Percentiles rank a stretch among this genome's conserved stretches.
These are phyloP conservation scores for Platismatia glauca DNA, from an alignment of 495 filamentous ascomycete species.

Conservation along the genomic window DNA sequence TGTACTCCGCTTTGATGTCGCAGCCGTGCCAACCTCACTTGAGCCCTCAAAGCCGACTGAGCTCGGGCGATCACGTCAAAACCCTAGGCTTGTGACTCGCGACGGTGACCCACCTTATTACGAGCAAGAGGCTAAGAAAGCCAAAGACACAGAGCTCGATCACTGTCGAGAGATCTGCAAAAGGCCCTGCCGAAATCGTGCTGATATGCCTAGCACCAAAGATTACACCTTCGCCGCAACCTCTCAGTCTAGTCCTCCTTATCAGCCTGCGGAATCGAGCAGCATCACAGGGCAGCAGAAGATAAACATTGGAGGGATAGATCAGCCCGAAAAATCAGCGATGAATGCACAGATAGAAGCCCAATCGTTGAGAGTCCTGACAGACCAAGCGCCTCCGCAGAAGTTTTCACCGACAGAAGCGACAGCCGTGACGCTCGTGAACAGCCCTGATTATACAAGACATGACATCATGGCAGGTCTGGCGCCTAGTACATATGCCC, in stretches of 20 bases:
- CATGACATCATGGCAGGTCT: not conserved
- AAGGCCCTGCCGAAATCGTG: not conserved
- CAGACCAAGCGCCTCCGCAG: not conserved
- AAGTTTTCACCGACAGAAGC: not conserved
- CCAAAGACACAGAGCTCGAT: conserved; percentile 6
- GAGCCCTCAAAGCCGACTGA: conserved; percentile 1
- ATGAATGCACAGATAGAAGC: not conserved
- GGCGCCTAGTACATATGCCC: not conserved
- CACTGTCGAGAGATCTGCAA: conserved; percentile 11
- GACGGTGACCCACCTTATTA: conserved; percentile 12
- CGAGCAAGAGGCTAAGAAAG: conserved; percentile 9
- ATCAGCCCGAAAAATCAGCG: not conserved
- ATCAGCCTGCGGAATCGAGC: not conserved
- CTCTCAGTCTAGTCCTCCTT: not conserved
- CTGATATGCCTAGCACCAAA: not conserved
- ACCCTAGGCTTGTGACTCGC: not conserved
- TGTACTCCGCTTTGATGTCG: conserved; percentile 8
- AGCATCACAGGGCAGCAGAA: not conserved
- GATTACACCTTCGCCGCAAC: not conserved
- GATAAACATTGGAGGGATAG: not conserved
- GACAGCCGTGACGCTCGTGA: conserved; percentile 4
- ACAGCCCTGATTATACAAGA: not conserved
- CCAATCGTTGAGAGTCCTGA: not conserved
- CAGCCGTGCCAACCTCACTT: conserved; percentile 11
- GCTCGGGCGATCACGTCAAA: not conserved